phyloP scores from a whole-genome alignment of 768 basidiomycete genomes.

The Trametes punicea region DNA sequence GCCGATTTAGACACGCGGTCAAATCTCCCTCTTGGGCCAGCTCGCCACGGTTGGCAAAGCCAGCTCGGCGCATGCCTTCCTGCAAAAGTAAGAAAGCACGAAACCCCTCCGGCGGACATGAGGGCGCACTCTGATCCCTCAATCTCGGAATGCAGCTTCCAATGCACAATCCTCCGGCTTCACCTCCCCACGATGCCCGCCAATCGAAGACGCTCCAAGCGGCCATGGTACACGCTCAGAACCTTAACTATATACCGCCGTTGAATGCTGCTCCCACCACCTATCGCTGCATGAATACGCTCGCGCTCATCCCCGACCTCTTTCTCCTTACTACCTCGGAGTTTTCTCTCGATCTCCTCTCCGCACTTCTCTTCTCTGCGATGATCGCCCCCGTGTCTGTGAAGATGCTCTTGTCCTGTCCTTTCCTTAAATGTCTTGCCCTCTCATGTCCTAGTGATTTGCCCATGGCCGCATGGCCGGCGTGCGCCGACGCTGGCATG shows the following conservation, averaged over 20 bases:
- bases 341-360: constrained; percentile 2
- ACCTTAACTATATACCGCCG: background rate
- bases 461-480: background rate
- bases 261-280: background rate
- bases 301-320: background rate
- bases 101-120: too few relatives aligned
- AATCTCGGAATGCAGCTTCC: too few relatives aligned
- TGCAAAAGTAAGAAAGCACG: too few relatives aligned
- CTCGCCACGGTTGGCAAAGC: too few relatives aligned
- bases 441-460: background rate
- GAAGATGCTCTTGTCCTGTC: too few relatives aligned
- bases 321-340: background rate
- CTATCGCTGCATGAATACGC: background rate
- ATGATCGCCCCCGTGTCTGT: background rate
- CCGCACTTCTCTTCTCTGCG: background rate
- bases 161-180: too few relatives aligned
- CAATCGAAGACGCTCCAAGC: too few relatives aligned
- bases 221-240: background rate
- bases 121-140: too few relatives aligned
- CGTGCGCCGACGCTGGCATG: background rate
- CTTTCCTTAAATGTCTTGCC: background rate
- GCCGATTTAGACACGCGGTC: too few relatives aligned
- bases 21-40: too few relatives aligned
- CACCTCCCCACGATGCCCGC: too few relatives aligned
- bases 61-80: too few relatives aligned